phyloP scores from a whole-genome alignment of 1,284 basidiomycete species.

The Baeospora myosura region DNA sequence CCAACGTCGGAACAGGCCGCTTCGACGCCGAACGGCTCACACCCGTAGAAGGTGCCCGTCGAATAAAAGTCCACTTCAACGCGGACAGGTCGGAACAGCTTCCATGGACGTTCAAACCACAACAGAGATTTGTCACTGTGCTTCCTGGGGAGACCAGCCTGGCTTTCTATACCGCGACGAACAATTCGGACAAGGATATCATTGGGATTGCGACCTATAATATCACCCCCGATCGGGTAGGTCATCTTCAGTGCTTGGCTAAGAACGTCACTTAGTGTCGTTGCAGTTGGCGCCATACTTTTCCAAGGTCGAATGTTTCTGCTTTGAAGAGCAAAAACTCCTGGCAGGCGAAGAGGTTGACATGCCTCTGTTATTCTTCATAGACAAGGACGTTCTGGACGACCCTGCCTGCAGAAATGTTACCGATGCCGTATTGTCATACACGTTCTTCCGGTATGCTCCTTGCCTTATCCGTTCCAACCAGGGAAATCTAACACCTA shows the following conservation, averaged over 20 bases:
- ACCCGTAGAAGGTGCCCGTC: slow-evolving; percentile 58
- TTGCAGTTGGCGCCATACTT: slow-evolving; percentile 93
- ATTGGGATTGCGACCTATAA: slow-evolving; percentile 99
- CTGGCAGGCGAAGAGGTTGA: slow-evolving; percentile 96
- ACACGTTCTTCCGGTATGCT: slow-evolving; percentile 91
- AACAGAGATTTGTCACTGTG: slow-evolving; percentile 86
- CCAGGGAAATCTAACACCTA: slow-evolving; percentile 4
- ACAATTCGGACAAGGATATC: slow-evolving; percentile 78
- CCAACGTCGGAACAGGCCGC: slow-evolving; percentile 76
- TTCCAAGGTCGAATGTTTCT: slow-evolving; percentile 99
- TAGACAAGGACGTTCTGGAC: slow-evolving; percentile 92
- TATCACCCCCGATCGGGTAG: slow-evolving; percentile 84
- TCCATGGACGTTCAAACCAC: slow-evolving; percentile 90
- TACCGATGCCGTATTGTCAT: slow-evolving; percentile 89
- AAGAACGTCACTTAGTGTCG: neutral
- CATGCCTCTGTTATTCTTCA: slow-evolving; percentile 97
- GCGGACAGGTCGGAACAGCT: slow-evolving; percentile 85
- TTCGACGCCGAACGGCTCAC: slow-evolving; percentile 81
- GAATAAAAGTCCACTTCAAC: slow-evolving; percentile 94
- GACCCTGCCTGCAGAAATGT: slow-evolving; percentile 84
- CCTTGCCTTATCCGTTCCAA: neutral
- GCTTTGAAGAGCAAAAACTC: slow-evolving; percentile 97
- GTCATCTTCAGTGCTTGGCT: slow-evolving; percentile 19
- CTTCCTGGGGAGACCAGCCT: slow-evolving; percentile 94
- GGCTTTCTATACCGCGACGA: slow-evolving; percentile 95